These are phyloP conservation scores for Claviceps cyperi DNA, from an alignment of 2,329 filamentous ascomycete genomes.

Conservation along the genomic window DNA sequence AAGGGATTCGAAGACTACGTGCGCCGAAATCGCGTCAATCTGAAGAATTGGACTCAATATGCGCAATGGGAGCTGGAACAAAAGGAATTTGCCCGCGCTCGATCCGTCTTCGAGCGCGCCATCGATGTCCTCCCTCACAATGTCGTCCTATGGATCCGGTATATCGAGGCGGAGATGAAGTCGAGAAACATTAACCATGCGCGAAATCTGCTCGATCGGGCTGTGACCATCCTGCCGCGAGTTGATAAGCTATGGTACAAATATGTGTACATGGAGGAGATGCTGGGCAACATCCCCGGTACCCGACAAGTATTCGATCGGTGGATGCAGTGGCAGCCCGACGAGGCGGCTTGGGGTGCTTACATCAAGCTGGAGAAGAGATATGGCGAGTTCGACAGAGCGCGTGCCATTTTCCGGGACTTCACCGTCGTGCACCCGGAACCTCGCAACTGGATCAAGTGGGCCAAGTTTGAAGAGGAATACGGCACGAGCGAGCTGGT, in stretches of 20 bases:
- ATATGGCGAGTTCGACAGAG: slow-evolving; percentile 81
- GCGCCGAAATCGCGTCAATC: slow-evolving; percentile 80
- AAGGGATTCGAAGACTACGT: slow-evolving; percentile 98
- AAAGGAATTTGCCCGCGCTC: slow-evolving; percentile 85
- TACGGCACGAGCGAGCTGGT: slow-evolving; percentile 84
- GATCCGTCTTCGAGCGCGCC: slow-evolving; percentile 87
- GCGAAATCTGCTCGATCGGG: slow-evolving; percentile 81
- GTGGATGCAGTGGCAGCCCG: slow-evolving; percentile 97
- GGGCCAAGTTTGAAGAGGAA: slow-evolving; percentile 95
- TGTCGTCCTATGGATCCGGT: slow-evolving; percentile 77
- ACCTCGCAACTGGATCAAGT: slow-evolving; percentile 95
- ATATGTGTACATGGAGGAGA: slow-evolving; percentile 98
- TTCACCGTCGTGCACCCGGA: slow-evolving; percentile 92
- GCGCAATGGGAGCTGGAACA: slow-evolving; percentile 95
- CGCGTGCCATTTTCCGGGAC: slow-evolving; percentile 75
- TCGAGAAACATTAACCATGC: slow-evolving; percentile 88
- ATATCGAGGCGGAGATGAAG: slow-evolving; percentile 95
- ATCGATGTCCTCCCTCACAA: slow-evolving; percentile 83
- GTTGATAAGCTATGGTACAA: slow-evolving; percentile 99
- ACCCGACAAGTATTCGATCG: slow-evolving; percentile 90
- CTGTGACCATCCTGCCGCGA: slow-evolving; percentile 80
- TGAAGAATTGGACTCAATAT: slow-evolving; percentile 99
- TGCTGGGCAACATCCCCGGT: slow-evolving; percentile 82
- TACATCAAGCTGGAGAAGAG: slow-evolving; percentile 97
- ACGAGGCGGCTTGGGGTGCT: slow-evolving; percentile 86